phyloP scores from a whole-genome alignment of 139 green algal species.

The Yamagishiella unicocca region DNA sequence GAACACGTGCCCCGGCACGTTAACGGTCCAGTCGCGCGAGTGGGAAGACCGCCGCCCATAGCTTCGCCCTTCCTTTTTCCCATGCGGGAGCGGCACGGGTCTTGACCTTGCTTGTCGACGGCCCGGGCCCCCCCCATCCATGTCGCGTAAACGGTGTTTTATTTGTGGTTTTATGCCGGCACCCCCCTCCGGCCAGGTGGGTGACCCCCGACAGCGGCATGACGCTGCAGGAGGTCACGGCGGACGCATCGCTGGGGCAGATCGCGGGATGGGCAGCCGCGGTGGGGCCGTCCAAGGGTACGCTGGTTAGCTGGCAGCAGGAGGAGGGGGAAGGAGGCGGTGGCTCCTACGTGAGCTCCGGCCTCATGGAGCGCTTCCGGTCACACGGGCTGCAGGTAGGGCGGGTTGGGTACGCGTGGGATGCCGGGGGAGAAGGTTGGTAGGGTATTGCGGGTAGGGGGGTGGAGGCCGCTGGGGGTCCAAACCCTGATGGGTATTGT shows the following conservation, averaged over 20 bases:
- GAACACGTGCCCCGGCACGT: no score
- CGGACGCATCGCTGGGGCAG: background rate
- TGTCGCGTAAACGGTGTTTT: no score
- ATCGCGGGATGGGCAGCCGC: background rate
- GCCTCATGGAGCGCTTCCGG: constrained; percentile 34
- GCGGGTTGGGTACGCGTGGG: no score
- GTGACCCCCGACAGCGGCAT: constrained; percentile 18
- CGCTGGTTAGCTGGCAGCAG: constrained; percentile 21
- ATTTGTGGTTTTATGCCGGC: no score
- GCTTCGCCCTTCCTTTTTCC: no score
- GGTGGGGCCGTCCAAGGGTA: constrained; percentile 18
- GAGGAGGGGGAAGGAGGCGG: background rate
- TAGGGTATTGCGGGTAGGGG: background rate
- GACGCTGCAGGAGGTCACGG: constrained; percentile 15
- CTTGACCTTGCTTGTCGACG: no score
- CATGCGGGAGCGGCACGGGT: no score
- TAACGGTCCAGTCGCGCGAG: no score
- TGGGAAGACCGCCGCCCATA: no score
- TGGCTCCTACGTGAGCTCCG: constrained; percentile 29
- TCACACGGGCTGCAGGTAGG: constrained; percentile 21
- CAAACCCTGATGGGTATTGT: background rate
- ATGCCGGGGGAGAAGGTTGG: background rate
- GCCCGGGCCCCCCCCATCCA: no score
- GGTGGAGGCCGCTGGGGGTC: background rate
- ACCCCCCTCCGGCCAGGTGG: constrained; percentile 15